phyloP scores from a whole-genome alignment of 352 stramenopile genomes.

The Pythium insidiosum region DNA sequence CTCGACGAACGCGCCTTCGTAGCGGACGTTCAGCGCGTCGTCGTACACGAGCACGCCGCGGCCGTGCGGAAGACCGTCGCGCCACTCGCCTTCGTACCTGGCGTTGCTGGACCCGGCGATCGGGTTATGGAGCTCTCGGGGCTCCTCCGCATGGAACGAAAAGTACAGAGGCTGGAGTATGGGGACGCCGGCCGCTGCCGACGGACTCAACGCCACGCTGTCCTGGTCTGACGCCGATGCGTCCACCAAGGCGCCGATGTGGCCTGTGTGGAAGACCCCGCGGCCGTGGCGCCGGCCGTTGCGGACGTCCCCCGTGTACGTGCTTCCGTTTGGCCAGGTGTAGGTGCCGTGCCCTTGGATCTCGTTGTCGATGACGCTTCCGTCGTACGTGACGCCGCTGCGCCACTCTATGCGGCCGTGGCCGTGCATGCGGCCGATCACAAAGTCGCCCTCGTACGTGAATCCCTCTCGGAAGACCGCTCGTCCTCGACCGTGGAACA shows the following conservation, averaged over 20 bases:
- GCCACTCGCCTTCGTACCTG: constrained; percentile 77
- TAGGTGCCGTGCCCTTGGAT: constrained; percentile 56
- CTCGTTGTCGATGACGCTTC: constrained; percentile 63
- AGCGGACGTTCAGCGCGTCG: constrained; percentile 36
- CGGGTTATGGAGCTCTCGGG: not conserved
- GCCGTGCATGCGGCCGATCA: constrained; percentile 67
- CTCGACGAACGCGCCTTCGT: constrained; percentile 41
- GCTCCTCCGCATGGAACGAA: constrained; percentile 9
- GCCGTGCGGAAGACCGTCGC: constrained; percentile 58
- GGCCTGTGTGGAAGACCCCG: constrained; percentile 49
- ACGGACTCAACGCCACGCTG: not conserved
- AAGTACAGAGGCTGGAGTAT: constrained; percentile 18
- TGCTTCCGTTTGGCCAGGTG: constrained; percentile 75
- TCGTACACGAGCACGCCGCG: constrained; percentile 69
- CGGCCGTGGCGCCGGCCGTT: constrained; percentile 63
- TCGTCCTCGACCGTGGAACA: constrained; percentile 52
- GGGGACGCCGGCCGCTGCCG: not conserved
- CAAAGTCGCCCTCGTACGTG: constrained; percentile 59
- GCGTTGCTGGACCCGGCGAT: constrained; percentile 35
- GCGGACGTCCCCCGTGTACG: constrained; percentile 67
- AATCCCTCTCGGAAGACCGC: constrained; percentile 58
- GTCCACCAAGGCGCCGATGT: constrained; percentile 17
- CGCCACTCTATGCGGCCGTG: constrained; percentile 55
- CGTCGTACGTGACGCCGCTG: constrained; percentile 57
- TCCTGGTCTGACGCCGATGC: too few relatives aligned